These are phyloP conservation scores for Staphylotrichum tortipilum DNA, from an alignment of 495 filamentous ascomycete species.

Conservation along the genomic window DNA sequence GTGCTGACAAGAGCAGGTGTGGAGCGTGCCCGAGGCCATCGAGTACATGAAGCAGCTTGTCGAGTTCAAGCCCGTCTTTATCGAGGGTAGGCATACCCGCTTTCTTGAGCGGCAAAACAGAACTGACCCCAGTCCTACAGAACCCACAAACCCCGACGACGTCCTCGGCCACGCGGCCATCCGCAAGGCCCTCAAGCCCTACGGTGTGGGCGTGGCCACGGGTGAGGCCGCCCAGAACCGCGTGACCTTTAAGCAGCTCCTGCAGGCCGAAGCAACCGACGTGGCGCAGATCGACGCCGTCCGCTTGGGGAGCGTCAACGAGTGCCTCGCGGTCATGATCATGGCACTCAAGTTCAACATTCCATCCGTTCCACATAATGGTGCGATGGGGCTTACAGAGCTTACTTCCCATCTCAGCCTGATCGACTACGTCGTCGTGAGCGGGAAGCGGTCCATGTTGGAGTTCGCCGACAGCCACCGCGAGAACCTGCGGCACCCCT, in stretches of 20 bases:
- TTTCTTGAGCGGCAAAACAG: background rate
- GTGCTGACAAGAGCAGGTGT: slow-evolving; percentile 50
- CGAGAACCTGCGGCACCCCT: slow-evolving; percentile 81
- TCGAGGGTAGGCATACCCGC: slow-evolving; percentile 42
- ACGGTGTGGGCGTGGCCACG: slow-evolving; percentile 77
- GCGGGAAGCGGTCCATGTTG: slow-evolving; percentile 67
- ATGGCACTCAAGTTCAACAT: slow-evolving; percentile 78
- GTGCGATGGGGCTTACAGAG: slow-evolving; percentile 83
- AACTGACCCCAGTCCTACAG: slow-evolving; percentile 18
- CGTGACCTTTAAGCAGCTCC: slow-evolving; percentile 85
- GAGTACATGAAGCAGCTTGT: slow-evolving; percentile 74
- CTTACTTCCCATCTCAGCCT: slow-evolving; percentile 89
- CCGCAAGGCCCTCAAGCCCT: slow-evolving; percentile 62
- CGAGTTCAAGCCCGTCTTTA: slow-evolving; percentile 89
- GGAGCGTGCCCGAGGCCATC: slow-evolving; percentile 85
- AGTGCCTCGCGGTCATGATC: slow-evolving; percentile 76
- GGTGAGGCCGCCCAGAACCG: slow-evolving; percentile 95
- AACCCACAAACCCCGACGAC: slow-evolving; percentile 86
- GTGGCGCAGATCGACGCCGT: slow-evolving; percentile 87
- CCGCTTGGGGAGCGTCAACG: slow-evolving; percentile 82
- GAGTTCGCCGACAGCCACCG: slow-evolving; percentile 93
- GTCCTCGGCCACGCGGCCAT: slow-evolving; percentile 80
- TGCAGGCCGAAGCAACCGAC: slow-evolving; percentile 68
- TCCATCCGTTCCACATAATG: slow-evolving; percentile 82
- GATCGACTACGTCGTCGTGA: slow-evolving; percentile 85